Evolutionary conservation across 2,329 filamentous ascomycete species (phyloP), one percentile per base, ranked within the genome.

Genomic region (Colletotrichum higginsianum): DNA sequence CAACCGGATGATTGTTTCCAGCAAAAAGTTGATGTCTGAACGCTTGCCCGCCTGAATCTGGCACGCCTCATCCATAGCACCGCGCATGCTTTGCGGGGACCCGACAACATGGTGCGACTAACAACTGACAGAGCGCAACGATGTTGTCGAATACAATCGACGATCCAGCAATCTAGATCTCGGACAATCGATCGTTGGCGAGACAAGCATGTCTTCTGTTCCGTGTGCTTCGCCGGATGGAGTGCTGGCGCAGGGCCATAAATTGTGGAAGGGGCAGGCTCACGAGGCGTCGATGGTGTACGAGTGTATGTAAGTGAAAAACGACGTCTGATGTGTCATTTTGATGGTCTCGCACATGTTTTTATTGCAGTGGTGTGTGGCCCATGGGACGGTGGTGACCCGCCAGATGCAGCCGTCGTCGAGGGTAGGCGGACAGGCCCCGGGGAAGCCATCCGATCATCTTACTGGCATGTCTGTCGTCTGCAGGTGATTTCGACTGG

Each of bases 381-480:
- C 49, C 13, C n/a, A 53, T 42, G 42, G 16, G 46, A 35, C 13
- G 26, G 35, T 15, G 40, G 47, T 60, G 18, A 55, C 30, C 60
- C 60, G 58, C 53, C 52, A 69, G 53, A 49, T 63, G 65, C 58
- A 60, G 60, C 30, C 65, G 47, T 55, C 38, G 35, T 38, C 35
- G 35, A 42, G 46, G 26, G 65, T n/a, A 55, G 65, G n/a, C 35
- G 44, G 57, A 26, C 60, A 69, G 53, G 69, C 69, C 69, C 58
- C 69, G 69, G 69, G 69, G 66, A 72, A 72, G 50, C n/a, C 46
- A 69, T 69, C 69, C 69, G 69, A 57, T 55, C 56, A 63, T 49
- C 65, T 53, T 42, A 60, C 53, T 69, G 69, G 65, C 66, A 60
- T 60, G 50, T 40, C 64, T 60, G 50, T 40, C 64, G 63, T 55